Conservation (phyloP, 768 basidiomycete genomes). For the Amanita exitialis region DNA sequence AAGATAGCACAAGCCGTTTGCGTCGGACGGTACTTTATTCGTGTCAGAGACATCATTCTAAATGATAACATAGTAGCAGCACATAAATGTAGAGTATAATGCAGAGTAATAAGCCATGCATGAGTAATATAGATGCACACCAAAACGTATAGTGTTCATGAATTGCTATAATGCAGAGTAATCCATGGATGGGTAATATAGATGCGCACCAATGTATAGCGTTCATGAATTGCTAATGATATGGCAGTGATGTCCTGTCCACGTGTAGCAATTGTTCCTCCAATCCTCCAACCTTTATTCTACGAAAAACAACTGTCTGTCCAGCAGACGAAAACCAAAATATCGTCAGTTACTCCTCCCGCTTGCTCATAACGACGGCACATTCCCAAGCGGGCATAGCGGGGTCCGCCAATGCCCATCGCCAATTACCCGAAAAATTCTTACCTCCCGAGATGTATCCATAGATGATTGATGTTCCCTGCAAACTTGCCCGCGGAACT, state of each 20-base stretch:
- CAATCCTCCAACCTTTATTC: not conserved
- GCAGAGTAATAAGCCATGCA: too few relatives aligned
- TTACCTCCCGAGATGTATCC: constrained; percentile 60
- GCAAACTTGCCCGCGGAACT: constrained; percentile 7
- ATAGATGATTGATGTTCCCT: constrained; percentile 42
- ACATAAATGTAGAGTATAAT: not conserved
- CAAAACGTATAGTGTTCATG: not conserved
- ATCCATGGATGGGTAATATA: not conserved
- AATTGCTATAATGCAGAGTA: not conserved
- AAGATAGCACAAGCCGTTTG: not conserved
- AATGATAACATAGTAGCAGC: not conserved
- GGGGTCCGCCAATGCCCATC: constrained; percentile 35
- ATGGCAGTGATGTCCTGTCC: not conserved
- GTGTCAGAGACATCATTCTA: not conserved
- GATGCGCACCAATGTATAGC: not conserved
- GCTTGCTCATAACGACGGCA: constrained; percentile 50
- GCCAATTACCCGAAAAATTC: constrained; percentile 69
- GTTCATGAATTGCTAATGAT: not conserved
- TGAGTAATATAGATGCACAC: not conserved
- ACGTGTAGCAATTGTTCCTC: not conserved
- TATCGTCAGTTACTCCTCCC: constrained; percentile 16
- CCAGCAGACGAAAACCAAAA: not conserved
- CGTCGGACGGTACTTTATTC: not conserved
- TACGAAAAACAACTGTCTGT: not conserved
- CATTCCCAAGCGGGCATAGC: constrained; percentile 48